A percentile compares a stretch with the other conserved stretches of the same genome.
Evolutionary conservation across 2,329 filamentous ascomycete species (phyloP).

Genomic region (Capronia epimyces): DNA sequence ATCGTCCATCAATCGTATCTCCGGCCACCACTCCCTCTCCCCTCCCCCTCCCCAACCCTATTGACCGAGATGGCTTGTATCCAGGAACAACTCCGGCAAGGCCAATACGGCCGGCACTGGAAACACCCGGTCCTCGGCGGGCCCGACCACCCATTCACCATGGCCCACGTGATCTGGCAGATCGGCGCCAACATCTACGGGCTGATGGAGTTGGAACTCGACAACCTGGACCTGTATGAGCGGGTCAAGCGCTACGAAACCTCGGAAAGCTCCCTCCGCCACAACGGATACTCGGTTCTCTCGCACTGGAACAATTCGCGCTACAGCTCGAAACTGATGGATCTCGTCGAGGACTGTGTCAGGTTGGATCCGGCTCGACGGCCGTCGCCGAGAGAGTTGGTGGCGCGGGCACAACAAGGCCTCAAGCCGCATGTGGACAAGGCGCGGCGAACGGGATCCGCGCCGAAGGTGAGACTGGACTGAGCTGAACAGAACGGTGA

Average conservation of each 20-base stretch:
- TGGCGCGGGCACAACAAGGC: not conserved
- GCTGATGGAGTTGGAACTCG: conserved; percentile 11
- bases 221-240: conserved; percentile 11
- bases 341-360: not conserved
- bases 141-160: conserved; percentile 8
- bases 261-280: conserved; percentile 2
- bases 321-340: not conserved
- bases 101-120: conserved; percentile 15
- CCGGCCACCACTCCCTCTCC: not conserved
- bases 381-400: not conserved
- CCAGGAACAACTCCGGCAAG: conserved; percentile 19
- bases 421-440: not conserved
- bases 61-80: no score
- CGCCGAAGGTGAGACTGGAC: no score
- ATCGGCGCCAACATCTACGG: conserved; percentile 20
- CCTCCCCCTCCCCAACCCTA: not conserved
- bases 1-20: not conserved
- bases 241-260: conserved; percentile 4
- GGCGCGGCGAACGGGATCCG: no score
- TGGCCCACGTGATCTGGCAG: conserved; percentile 20
- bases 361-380: not conserved
- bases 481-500: no score
- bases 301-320: not conserved
- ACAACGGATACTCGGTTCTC: conserved; percentile 14
- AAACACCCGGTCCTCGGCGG: conserved; percentile 6